Conservation (phyloP, 2,329 filamentous ascomycete species). For the Oidium heveae region DNA sequence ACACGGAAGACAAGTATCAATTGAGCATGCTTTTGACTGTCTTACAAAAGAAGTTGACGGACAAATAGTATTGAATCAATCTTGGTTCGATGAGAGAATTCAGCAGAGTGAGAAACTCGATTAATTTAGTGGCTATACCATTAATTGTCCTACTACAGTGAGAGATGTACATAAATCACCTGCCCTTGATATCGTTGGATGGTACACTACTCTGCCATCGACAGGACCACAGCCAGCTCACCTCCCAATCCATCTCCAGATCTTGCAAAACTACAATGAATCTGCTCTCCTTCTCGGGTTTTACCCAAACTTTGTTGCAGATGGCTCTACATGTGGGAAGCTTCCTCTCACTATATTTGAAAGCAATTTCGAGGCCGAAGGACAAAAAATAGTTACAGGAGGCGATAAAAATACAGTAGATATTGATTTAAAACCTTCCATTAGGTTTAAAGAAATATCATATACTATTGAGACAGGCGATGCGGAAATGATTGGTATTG, state of each 20-base stretch:
- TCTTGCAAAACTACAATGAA: slow-evolving; percentile 55
- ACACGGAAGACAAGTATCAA: slow-evolving; percentile 67
- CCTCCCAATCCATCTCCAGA: slow-evolving; percentile 53
- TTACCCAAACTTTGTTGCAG: slow-evolving; percentile 36
- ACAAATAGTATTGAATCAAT: slow-evolving; percentile 34
- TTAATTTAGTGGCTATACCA: too few species aligned
- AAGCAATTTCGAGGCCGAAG: slow-evolving; percentile 50
- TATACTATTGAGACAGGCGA: slow-evolving; percentile 85
- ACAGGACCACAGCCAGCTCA: slow-evolving; percentile 43
- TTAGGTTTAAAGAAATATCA: slow-evolving; percentile 60
- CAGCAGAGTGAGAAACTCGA: slow-evolving; percentile 64
- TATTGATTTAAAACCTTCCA: slow-evolving; percentile 24
- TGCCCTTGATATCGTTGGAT: too few species aligned
- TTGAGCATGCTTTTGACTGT: slow-evolving; percentile 84
- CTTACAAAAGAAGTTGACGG: slow-evolving; percentile 25
- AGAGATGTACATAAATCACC: too few species aligned
- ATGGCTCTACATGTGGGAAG: slow-evolving; percentile 41
- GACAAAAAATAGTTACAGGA: slow-evolving; percentile 21
- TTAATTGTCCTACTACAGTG: slow-evolving; percentile 34
- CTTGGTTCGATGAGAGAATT: slow-evolving; percentile 54
- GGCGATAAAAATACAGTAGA: slow-evolving; percentile 54
- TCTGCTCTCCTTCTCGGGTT: slow-evolving; percentile 68
- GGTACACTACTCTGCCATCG: slow-evolving; percentile 64
- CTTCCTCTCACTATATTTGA: slow-evolving; percentile 85
- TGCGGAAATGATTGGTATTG: slow-evolving; percentile 92